Evolutionary conservation across 768 basidiomycete species (phyloP).

Genomic region (Lentinula edodes): DNA sequence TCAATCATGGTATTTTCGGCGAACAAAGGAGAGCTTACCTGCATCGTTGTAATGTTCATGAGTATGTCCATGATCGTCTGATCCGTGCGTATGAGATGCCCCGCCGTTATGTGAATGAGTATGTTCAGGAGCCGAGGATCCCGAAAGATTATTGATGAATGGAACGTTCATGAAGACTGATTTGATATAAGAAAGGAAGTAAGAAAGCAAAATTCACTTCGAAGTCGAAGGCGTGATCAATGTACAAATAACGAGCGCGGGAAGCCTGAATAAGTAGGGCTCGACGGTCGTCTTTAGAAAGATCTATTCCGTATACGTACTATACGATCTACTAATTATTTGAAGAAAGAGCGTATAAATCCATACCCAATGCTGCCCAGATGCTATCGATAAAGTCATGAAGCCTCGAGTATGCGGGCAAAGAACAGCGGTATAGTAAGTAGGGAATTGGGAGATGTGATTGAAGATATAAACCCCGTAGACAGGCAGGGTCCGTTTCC

Average conservation of each 20-base stretch:
- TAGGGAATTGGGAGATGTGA: neutral
- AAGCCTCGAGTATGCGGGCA: no score
- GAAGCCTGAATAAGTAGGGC: no score
- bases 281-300: no score
- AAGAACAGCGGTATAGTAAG: neutral
- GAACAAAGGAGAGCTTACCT: conserved; percentile 39
- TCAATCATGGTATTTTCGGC: neutral
- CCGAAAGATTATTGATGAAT: conserved; percentile 66
- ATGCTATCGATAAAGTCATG: neutral
- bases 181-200: neutral
- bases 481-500: neutral
- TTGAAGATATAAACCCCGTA: neutral
- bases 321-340: neutral
- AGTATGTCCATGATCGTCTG: conserved; percentile 85
- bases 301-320: no score
- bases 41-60: conserved; percentile 91
- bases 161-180: conserved; percentile 51
- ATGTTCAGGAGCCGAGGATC: conserved; percentile 21
- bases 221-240: neutral
- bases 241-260: no score
- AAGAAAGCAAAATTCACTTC: neutral
- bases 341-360: neutral
- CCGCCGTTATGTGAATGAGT: conserved; percentile 34
- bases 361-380: neutral
- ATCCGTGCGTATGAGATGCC: conserved; percentile 54